phyloP scores from a whole-genome alignment of 805 yeast genomes.

The Candida hungchunana region DNA sequence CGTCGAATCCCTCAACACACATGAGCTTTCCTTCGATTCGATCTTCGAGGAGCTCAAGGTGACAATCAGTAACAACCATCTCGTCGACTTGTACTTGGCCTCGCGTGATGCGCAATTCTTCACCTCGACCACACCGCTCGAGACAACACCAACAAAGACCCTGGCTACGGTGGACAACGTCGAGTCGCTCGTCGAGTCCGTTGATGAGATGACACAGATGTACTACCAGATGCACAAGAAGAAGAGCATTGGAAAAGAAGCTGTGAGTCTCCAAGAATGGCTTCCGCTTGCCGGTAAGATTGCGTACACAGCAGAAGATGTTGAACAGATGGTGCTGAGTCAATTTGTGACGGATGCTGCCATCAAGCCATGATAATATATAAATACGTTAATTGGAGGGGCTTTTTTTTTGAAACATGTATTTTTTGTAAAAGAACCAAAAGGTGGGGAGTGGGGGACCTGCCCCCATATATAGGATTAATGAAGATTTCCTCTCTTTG shows the following conservation, averaged over 20 bases:
- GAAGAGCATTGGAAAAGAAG: slow-evolving; percentile 13
- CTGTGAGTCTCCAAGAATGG: slow-evolving; percentile 23
- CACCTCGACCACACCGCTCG: slow-evolving; percentile 19
- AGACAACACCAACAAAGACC: slow-evolving; percentile 17
- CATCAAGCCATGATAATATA: slow-evolving; percentile 18
- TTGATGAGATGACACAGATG: slow-evolving; percentile 24
- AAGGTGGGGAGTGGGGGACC: slow-evolving; percentile 12
- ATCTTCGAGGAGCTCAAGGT: slow-evolving; percentile 71
- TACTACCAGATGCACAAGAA: slow-evolving; percentile 26
- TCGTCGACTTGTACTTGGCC: slow-evolving; percentile 55
- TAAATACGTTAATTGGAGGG: too few species aligned
- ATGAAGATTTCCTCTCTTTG: slow-evolving; percentile 14
- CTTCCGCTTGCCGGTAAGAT: slow-evolving; percentile 29
- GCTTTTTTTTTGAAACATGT: neutral
- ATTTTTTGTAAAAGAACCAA: neutral
- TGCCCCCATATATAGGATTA: neutral
- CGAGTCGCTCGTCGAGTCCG: slow-evolving; percentile 23
- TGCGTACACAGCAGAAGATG: slow-evolving; percentile 24
- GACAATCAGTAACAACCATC: slow-evolving; percentile 60
- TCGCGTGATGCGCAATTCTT: slow-evolving; percentile 18
- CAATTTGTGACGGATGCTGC: slow-evolving; percentile 23
- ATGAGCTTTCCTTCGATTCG: slow-evolving; percentile 58
- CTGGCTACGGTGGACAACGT: slow-evolving; percentile 18
- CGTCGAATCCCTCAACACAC: slow-evolving; percentile 55
- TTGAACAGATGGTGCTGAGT: slow-evolving; percentile 22